A percentile compares a stretch with the other conserved stretches of the same genome.
Evolutionary conservation across 495 filamentous ascomycete species (phyloP).

Genomic region (Thermothielavioides terrestris): DNA sequence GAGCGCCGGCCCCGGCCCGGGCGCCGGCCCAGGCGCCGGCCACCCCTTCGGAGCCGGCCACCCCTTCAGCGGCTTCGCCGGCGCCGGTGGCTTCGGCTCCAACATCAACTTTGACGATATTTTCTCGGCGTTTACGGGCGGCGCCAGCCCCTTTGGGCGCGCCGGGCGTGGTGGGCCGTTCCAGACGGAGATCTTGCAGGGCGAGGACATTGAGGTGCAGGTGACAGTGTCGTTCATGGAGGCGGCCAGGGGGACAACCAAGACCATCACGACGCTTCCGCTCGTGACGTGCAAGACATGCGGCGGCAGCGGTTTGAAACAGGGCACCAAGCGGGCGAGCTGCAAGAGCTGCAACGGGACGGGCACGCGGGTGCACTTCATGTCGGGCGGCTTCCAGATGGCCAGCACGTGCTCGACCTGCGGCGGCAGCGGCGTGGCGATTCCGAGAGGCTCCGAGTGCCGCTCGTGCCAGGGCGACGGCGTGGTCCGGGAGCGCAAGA

Average conservation of each 20-base stretch:
- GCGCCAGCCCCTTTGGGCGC: slow-evolving; percentile 41
- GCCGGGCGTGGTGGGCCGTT: slow-evolving; percentile 53
- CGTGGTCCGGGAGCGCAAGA: slow-evolving; percentile 66
- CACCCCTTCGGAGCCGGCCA: slow-evolving; percentile 59
- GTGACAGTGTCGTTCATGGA: slow-evolving; percentile 91
- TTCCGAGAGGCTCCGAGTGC: slow-evolving; percentile 74
- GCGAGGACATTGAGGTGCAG: slow-evolving; percentile 91
- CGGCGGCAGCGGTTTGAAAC: slow-evolving; percentile 72
- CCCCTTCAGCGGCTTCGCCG: slow-evolving; percentile 42
- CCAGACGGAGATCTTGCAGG: slow-evolving; percentile 67
- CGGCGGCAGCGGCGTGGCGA: slow-evolving; percentile 60
- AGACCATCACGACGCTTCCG: slow-evolving; percentile 71
- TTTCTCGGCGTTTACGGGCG: slow-evolving; percentile 76
- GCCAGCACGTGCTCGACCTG: slow-evolving; percentile 78
- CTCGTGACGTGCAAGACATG: slow-evolving; percentile 73
- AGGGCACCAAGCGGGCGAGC: slow-evolving; percentile 58
- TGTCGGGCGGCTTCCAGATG: slow-evolving; percentile 93
- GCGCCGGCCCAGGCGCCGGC: slow-evolving; percentile 60
- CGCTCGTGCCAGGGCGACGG: slow-evolving; percentile 68
- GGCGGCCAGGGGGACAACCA: slow-evolving; percentile 76
- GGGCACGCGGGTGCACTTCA: slow-evolving; percentile 75
- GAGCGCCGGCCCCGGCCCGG: slow-evolving; percentile 52
- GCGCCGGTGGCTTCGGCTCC: slow-evolving; percentile 56
- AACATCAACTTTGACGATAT: slow-evolving; percentile 95
- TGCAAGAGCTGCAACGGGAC: slow-evolving; percentile 81